Conservation (phyloP, 176 grass and related monocot species). For the Musa schizocarpa region DNA sequence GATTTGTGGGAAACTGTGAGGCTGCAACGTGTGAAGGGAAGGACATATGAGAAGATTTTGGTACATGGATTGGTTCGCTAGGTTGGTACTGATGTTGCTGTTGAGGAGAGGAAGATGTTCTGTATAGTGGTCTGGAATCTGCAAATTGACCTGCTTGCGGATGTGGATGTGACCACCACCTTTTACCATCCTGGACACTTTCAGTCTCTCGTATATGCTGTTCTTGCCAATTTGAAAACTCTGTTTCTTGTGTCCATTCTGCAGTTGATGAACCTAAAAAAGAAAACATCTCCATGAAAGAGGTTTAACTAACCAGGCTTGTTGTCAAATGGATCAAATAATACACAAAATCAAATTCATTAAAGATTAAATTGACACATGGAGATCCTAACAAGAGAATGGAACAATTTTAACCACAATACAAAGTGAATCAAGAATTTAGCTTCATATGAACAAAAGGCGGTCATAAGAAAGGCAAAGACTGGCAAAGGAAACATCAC, state of each 20-base stretch:
- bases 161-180: conserved; percentile 38
- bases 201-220: conserved; percentile 47
- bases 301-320: neutral
- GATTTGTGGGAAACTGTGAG: conserved; percentile 36
- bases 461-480: neutral
- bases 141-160: conserved; percentile 24
- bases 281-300: neutral
- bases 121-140: conserved; percentile 25
- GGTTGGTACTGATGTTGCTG: conserved; percentile 31
- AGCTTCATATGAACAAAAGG: neutral
- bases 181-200: conserved; percentile 31
- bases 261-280: conserved; percentile 42
- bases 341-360: neutral
- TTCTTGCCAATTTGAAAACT: conserved; percentile 34
- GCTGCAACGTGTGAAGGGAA: conserved; percentile 32
- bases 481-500: neutral
- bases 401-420: neutral
- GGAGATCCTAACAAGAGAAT: neutral
- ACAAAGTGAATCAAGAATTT: neutral
- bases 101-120: conserved; percentile 48
- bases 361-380: neutral
- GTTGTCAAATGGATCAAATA: conserved; percentile 21
- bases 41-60: conserved; percentile 39
- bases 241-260: conserved; percentile 40
- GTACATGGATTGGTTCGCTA: conserved; percentile 53